phyloP scores from a whole-genome alignment of 345 rosid genomes.

The Gossypium herbaceum region DNA sequence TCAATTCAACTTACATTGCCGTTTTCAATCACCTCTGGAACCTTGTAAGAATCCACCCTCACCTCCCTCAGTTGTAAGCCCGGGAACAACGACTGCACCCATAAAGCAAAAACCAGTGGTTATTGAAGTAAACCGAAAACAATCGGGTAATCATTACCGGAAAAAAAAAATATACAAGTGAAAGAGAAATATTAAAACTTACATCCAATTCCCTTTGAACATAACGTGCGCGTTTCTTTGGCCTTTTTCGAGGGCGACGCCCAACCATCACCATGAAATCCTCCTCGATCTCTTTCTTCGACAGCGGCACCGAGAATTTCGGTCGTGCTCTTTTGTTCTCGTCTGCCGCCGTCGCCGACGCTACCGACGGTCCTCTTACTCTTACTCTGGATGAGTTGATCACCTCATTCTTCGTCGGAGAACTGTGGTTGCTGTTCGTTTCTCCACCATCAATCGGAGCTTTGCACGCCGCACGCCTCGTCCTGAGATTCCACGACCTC shows the following conservation, averaged over 20 bases:
- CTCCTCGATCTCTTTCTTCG: conserved; percentile 69
- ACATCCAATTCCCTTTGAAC: conserved; percentile 74
- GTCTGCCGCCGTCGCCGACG: conserved; percentile 13
- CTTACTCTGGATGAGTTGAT: conserved; percentile 24
- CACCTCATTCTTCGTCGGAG: conserved; percentile 36
- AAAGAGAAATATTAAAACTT: conserved; percentile 22
- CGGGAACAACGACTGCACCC: conserved; percentile 56
- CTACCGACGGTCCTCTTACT: conserved; percentile 21
- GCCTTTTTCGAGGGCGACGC: conserved; percentile 54
- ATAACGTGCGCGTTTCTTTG: conserved; percentile 58
- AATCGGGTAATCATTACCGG: neutral
- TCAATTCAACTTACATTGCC: conserved; percentile 40
- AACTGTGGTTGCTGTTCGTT: conserved; percentile 10
- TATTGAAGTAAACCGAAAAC: neutral
- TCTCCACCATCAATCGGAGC: conserved; percentile 30
- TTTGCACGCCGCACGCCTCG: conserved; percentile 57
- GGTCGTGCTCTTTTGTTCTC: conserved; percentile 35
- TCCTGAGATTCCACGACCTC: conserved; percentile 79
- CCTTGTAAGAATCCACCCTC: conserved; percentile 56
- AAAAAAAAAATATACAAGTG: neutral
- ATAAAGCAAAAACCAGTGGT: neutral
- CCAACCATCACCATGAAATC: conserved; percentile 54
- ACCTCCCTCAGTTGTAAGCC: conserved; percentile 70
- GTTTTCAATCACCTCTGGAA: conserved; percentile 43
- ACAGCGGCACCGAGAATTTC: conserved; percentile 40